phyloP scores from a whole-genome alignment of 768 basidiomycete genomes.

The Pleurotus djamor region DNA sequence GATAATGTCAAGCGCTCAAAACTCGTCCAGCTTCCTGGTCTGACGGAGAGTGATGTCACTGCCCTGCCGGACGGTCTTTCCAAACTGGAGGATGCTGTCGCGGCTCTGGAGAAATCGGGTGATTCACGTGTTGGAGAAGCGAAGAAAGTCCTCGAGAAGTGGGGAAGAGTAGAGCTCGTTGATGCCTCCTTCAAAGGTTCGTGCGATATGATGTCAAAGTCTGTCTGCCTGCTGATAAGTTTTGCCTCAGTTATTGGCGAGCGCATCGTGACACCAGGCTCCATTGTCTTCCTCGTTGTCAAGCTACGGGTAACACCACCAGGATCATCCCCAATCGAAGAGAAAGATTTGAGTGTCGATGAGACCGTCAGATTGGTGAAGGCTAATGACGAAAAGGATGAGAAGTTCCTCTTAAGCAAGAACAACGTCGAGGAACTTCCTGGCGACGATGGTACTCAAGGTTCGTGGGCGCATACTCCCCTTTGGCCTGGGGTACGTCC shows the following conservation, averaged over 20 bases:
- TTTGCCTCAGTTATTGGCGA: constrained; percentile 78
- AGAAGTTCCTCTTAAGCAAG: constrained; percentile 64
- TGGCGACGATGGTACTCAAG: constrained; percentile 31
- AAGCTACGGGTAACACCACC: constrained; percentile 77
- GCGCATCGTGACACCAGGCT: constrained; percentile 79
- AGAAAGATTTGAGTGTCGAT: constrained; percentile 41
- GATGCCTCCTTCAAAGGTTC: constrained; percentile 85
- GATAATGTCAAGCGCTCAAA: constrained; percentile 25
- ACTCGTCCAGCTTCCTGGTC: constrained; percentile 78
- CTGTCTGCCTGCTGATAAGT: background rate
- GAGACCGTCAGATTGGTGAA: constrained; percentile 45
- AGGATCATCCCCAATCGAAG: constrained; percentile 22
- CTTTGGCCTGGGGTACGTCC: constrained; percentile 82
- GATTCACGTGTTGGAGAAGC: constrained; percentile 50
- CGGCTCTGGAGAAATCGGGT: constrained; percentile 46
- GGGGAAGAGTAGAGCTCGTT: constrained; percentile 78
- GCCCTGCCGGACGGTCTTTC: constrained; percentile 30
- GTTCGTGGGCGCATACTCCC: constrained; percentile 84
- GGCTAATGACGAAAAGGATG: constrained; percentile 60
- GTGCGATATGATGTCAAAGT: constrained; percentile 12
- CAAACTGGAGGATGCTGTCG: constrained; percentile 44
- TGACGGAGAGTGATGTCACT: constrained; percentile 51
- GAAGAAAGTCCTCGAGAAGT: constrained; percentile 63
- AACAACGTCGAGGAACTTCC: constrained; percentile 61
- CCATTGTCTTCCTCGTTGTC: constrained; percentile 84